These are phyloP conservation scores for Gossypium trilobum DNA, from an alignment of 441 rosid species.

Conservation along the genomic window DNA sequence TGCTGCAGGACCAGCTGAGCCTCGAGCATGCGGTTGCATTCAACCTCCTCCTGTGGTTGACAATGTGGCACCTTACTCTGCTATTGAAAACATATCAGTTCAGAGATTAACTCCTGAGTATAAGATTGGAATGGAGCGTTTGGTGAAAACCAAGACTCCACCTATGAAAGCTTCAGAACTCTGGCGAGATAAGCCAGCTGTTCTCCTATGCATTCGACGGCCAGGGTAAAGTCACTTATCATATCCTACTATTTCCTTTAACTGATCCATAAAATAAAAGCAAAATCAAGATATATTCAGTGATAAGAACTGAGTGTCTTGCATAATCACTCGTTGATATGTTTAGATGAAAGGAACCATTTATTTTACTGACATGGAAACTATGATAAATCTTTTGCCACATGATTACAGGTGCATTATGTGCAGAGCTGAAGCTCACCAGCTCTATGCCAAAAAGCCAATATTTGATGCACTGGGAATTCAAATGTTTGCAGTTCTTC, in stretches of 20 bases:
- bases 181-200: slow-evolving; percentile 52
- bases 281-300: not conserved
- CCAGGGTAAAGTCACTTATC: slow-evolving; percentile 39
- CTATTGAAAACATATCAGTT: slow-evolving; percentile 39
- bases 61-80: slow-evolving; percentile 39
- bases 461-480: slow-evolving; percentile 54
- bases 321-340: not conserved
- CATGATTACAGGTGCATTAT: slow-evolving; percentile 50
- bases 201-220: slow-evolving; percentile 52
- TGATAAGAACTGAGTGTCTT: not conserved
- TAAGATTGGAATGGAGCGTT: slow-evolving; percentile 46
- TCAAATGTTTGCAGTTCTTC: slow-evolving; percentile 56
- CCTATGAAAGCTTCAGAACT: slow-evolving; percentile 56
- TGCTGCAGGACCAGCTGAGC: slow-evolving; percentile 48
- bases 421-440: slow-evolving; percentile 75
- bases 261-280: not conserved
- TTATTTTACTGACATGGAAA: not conserved
- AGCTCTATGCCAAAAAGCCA: slow-evolving; percentile 48
- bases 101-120: slow-evolving; percentile 49
- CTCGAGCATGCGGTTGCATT: slow-evolving; percentile 54
- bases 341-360: not conserved
- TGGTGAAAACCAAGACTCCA: slow-evolving; percentile 43
- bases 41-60: slow-evolving; percentile 43
- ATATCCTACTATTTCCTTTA: not conserved
- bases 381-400: slow-evolving; percentile 9